These are phyloP conservation scores for Arthrobotrys sinensis DNA, from an alignment of 2,329 filamentous ascomycete species.

Conservation along the genomic window DNA sequence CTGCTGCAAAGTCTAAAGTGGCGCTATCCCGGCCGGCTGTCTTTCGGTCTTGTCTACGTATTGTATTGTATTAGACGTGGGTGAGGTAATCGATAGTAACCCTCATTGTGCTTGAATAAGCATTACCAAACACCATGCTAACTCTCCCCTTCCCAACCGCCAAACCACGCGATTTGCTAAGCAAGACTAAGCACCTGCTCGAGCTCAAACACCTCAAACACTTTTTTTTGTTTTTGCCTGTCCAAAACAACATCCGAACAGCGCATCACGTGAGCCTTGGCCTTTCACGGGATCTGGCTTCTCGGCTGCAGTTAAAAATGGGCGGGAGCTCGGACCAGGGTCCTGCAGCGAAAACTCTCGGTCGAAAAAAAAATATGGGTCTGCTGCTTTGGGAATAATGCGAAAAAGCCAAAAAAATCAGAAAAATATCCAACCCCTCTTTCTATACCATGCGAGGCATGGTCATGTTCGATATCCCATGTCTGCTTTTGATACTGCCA, in stretches of 20 bases:
- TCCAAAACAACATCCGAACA: slow-evolving; percentile 24
- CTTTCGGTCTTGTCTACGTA: background rate
- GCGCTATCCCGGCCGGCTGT: slow-evolving; percentile 16
- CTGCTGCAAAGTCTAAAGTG: slow-evolving; percentile 22
- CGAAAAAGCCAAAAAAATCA: background rate
- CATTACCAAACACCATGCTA: slow-evolving; percentile 32
- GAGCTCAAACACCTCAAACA: too few relatives aligned
- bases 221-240: background rate
- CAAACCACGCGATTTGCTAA: background rate
- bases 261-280: slow-evolving; percentile 25
- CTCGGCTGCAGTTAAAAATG: background rate
- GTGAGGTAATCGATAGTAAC: slow-evolving; percentile 15
- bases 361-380: slow-evolving; percentile 2
- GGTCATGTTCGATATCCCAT: too few relatives aligned
- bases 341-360: slow-evolving; percentile 14
- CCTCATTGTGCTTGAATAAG: slow-evolving; percentile 35
- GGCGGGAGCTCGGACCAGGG: slow-evolving; percentile 16
- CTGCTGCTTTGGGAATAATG: background rate
- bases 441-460: too few relatives aligned
- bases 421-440: too few relatives aligned
- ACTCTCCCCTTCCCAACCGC: background rate
- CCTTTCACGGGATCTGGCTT: slow-evolving; percentile 14
- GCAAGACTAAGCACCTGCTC: slow-evolving; percentile 27
- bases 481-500: too few relatives aligned
- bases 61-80: background rate